Evolutionary conservation across 1,284 basidiomycete species (phyloP).

Genomic region (Schizophyllum commune): DNA sequence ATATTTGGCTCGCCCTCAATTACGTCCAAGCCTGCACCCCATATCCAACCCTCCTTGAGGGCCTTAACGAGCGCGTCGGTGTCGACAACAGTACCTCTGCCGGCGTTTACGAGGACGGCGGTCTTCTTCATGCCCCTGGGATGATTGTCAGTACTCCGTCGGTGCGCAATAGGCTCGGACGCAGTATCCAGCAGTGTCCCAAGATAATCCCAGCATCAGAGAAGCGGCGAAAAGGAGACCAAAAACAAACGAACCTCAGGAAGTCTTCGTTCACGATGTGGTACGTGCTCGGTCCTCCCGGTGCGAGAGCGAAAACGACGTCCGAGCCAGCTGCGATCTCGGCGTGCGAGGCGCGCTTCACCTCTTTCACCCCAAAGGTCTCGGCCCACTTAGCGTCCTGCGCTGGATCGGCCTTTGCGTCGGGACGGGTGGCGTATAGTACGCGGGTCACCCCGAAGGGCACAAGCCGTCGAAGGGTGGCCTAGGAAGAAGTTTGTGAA

Average conservation of each 20-base stretch:
- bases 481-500: slow-evolving; percentile 14
- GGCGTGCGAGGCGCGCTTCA: slow-evolving; percentile 43
- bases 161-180: too few relatives aligned
- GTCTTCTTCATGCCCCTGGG: slow-evolving; percentile 72
- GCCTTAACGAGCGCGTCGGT: slow-evolving; percentile 82
- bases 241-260: slow-evolving; percentile 26
- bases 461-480: slow-evolving; percentile 67
- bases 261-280: slow-evolving; percentile 72
- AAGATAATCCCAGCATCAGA: too few relatives aligned
- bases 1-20: slow-evolving; percentile 79
- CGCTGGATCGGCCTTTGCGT: slow-evolving; percentile 21
- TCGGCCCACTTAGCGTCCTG: background rate
- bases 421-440: slow-evolving; percentile 55
- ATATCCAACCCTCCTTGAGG: slow-evolving; percentile 70
- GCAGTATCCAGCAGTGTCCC: too few relatives aligned
- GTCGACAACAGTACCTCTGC: slow-evolving; percentile 70
- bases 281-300: slow-evolving; percentile 65
- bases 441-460: slow-evolving; percentile 71
- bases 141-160: background rate
- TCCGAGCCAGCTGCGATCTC: slow-evolving; percentile 73
- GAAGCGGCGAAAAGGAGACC: too few relatives aligned
- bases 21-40: slow-evolving; percentile 91
- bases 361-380: background rate
- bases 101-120: slow-evolving; percentile 72
- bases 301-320: slow-evolving; percentile 78